Conservation (phyloP, 768 basidiomycete species). For the Terana coerulea region DNA sequence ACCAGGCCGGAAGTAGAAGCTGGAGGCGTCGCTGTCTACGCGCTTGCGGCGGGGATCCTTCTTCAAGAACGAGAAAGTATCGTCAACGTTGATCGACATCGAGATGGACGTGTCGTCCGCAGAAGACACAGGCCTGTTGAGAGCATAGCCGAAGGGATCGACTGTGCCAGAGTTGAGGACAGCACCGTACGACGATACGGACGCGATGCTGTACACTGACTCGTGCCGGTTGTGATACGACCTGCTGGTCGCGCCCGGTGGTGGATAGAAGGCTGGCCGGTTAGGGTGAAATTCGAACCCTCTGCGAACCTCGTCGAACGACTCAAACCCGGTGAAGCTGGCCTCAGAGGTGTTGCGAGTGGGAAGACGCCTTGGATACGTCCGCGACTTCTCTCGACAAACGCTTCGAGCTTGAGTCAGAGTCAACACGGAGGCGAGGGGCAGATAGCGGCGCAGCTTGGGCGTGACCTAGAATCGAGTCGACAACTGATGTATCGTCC, state of each 20-base stretch:
- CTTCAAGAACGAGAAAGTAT: slow-evolving; percentile 66
- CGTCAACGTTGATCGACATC: slow-evolving; percentile 53
- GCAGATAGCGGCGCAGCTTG: slow-evolving; percentile 31
- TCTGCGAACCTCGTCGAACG: slow-evolving; percentile 74
- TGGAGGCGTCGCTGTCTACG: slow-evolving; percentile 73
- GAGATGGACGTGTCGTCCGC: slow-evolving; percentile 53
- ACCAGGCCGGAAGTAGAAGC: slow-evolving; percentile 65
- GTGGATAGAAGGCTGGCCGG: slow-evolving; percentile 65
- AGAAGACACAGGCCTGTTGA: slow-evolving; percentile 49
- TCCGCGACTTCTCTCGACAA: slow-evolving; percentile 24
- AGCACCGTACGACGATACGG: slow-evolving; percentile 74
- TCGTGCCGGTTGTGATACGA: slow-evolving; percentile 46
- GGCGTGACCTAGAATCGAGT: slow-evolving; percentile 13
- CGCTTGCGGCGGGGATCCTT: slow-evolving; percentile 41
- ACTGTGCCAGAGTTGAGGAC: slow-evolving; percentile 56
- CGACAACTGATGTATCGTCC: slow-evolving; percentile 18
- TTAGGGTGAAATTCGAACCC: slow-evolving; percentile 70
- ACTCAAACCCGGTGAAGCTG: slow-evolving; percentile 71
- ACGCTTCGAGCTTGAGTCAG: slow-evolving; percentile 40
- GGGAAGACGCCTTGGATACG: slow-evolving; percentile 17
- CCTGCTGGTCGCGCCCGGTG: slow-evolving; percentile 31
- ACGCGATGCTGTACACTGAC: slow-evolving; percentile 70
- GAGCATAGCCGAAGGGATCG: slow-evolving; percentile 75
- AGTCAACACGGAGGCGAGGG: slow-evolving; percentile 35
- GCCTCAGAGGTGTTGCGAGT: slow-evolving; percentile 43